phyloP scores from a whole-genome alignment of 2,329 filamentous ascomycete species.

The Cordyceps fumosorosea region DNA sequence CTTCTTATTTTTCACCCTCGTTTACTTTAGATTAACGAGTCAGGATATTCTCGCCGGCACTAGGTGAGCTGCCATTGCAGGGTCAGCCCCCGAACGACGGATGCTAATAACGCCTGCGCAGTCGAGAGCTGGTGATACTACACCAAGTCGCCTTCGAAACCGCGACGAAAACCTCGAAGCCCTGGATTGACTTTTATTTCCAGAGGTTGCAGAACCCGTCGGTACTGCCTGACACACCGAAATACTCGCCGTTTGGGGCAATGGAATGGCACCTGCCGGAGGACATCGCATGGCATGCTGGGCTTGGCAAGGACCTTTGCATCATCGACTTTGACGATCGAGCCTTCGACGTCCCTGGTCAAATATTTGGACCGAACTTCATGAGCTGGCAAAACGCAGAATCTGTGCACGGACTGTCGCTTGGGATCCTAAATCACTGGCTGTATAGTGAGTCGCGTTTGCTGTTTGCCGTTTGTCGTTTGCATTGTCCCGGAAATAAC shows the following conservation, averaged over 20 bases:
- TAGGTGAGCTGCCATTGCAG: not conserved
- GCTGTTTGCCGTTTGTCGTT: too few species aligned
- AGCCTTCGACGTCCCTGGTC: slow-evolving; percentile 27
- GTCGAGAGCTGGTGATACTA: not conserved
- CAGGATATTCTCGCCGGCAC: not conserved
- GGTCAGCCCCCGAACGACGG: not conserved
- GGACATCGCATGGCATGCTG: slow-evolving; percentile 25
- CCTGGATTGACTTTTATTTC: slow-evolving; percentile 27
- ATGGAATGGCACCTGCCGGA: slow-evolving; percentile 26
- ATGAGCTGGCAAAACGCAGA: slow-evolving; percentile 31
- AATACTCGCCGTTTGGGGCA: slow-evolving; percentile 27
- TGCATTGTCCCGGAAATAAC: too few species aligned
- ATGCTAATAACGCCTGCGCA: not conserved
- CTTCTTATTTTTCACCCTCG: not conserved
- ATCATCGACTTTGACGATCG: slow-evolving; percentile 41
- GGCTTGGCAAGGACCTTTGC: slow-evolving; percentile 34
- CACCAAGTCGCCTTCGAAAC: not conserved
- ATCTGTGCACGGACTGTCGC: slow-evolving; percentile 30
- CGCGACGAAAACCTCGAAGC: slow-evolving; percentile 16
- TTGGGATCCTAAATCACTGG: slow-evolving; percentile 39
- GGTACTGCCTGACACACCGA: slow-evolving; percentile 20
- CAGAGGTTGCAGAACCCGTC: slow-evolving; percentile 26
- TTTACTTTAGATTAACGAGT: not conserved
- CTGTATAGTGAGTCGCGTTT: slow-evolving; percentile 30
- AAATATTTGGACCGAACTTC: slow-evolving; percentile 28